Evolutionary conservation across 1,139 yeast genomes (phyloP), one percentile per base, ranked within the genome.

Genomic region (Geotrichum klebahnii): DNA sequence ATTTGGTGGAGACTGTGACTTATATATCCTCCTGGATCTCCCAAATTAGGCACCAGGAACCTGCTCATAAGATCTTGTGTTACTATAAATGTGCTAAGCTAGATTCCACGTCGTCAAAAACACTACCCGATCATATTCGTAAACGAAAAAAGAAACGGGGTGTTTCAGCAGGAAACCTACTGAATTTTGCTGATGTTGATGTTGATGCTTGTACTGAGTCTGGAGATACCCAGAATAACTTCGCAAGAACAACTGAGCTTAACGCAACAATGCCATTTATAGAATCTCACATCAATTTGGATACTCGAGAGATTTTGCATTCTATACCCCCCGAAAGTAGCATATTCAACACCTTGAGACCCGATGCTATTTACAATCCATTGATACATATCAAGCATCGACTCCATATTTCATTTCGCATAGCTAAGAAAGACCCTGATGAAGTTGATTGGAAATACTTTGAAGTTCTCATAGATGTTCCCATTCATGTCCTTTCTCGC

Each of bases 401-500:
- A 51, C 70, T 89, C 46, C 95, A 87, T 60, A 78, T 88, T 3
- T 81, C 88, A 59, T 76, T 89, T 58, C 72, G 96, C 52, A 82
- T 89, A 32, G 83, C 95, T 28, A 83, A 81, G 59, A 67, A 65
- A 16, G 82, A 79, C 54, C 67, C 72, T 47, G 72, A 70, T 44
- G n/a, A n/a, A n/a, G n/a, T n/a, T n/a, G n/a, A n/a, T n/a, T 71
- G 84, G 70, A 90, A 87, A 60, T 95, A 87, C 65, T 89, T 82
- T 62, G 96, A 89, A 61, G 95, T 89, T 43, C 82, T 88, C 47
- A 84, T 89, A 41, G 96, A 88, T 64, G 85, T 96, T 0, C 96
- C 96, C 0, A 74, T 89, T 48, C 75, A 77, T 28, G 71, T 89
- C 48, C 73, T 87, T 43, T 83, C 94, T 49, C 78, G 87, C 23